Evolutionary conservation across 1,284 basidiomycete species (phyloP).

Genomic region (Prillingera fragicola): DNA sequence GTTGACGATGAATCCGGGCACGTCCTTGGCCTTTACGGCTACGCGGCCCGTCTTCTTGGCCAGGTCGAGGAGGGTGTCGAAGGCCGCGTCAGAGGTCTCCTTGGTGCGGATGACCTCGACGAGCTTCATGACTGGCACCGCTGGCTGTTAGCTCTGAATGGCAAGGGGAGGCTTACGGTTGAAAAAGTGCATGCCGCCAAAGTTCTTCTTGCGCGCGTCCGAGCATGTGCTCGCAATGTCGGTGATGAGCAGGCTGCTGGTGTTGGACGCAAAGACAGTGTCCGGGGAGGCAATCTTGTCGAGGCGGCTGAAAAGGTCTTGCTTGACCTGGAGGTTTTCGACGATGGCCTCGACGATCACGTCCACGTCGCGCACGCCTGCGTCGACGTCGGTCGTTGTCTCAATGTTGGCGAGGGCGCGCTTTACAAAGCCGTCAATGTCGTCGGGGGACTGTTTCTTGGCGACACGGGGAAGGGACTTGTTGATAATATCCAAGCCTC

Average conservation of each 20-base stretch:
- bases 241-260: conserved; percentile 53
- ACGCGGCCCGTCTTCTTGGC: conserved; percentile 53
- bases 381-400: conserved; percentile 51
- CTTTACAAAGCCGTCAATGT: conserved; percentile 43
- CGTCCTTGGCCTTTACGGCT: conserved; percentile 54
- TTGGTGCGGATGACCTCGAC: conserved; percentile 54
- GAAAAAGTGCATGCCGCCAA: conserved; percentile 55
- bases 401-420: conserved; percentile 50
- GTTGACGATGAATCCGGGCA: conserved; percentile 43
- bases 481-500: conserved; percentile 53
- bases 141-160: conserved; percentile 8
- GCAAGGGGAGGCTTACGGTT: conserved; percentile 37
- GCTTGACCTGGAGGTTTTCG: conserved; percentile 55
- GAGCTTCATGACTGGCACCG: conserved; percentile 54
- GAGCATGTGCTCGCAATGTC: conserved; percentile 50
- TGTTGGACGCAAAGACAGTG: conserved; percentile 55
- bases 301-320: conserved; percentile 53
- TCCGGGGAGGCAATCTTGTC: conserved; percentile 49
- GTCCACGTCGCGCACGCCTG: conserved; percentile 52
- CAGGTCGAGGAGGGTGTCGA: conserved; percentile 50
- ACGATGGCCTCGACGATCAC: conserved; percentile 58
- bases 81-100: conserved; percentile 51
- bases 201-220: conserved; percentile 38
- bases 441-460: conserved; percentile 51
- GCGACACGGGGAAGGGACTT: conserved; percentile 53